Evolutionary conservation across 495 filamentous ascomycete species (phyloP), one percentile per base, ranked within the genome.

Genomic region (Filosporella fistucella): DNA sequence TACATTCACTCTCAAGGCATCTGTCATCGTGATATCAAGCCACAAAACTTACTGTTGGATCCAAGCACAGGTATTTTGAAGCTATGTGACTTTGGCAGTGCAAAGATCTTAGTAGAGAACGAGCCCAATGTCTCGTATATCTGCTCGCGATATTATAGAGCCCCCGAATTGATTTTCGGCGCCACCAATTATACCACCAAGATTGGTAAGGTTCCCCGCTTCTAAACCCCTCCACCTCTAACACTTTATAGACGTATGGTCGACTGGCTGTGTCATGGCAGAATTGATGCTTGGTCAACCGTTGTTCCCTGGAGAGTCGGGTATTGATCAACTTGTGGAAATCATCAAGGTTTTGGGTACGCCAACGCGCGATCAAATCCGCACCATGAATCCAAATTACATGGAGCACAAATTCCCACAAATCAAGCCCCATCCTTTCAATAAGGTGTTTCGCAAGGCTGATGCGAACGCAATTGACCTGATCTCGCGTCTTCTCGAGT

Each of bases 351-450:
- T 99, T 45, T 76, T 99, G 46, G 93, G 93, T 18, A 99, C 93
- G 13, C 93, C 94, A 12, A 96, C 93, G n/a, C 77, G 93, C 17
- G 93, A 99, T 58, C 93, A 99, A 59, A 99, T 99, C 61, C 88
- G 93, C 45, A 99, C 93, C 38, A 99, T 99, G 94, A 99, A 99
- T 64, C 94, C 93, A 42, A 99, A 99, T 67, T 97, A 99, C 68
- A 99, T 99, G 93, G 93, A 97, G 68, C 93, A 99, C 69, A 97
- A 97, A 69, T 99, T 99, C 63, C 94, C 93, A 33, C 93, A 99
- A 63, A 99, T 99, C 76, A 99, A 99, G 73, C 93, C 93, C 30
- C 93, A 98, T 61, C 93, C 93, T 10, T 98, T 98, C 76, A 91
- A 86, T 63, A 98, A 97, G 78, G 93, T 98, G 17, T 97, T 98